phyloP scores from a whole-genome alignment of 352 stramenopile genomes.

The Globisporangium nagaii region DNA sequence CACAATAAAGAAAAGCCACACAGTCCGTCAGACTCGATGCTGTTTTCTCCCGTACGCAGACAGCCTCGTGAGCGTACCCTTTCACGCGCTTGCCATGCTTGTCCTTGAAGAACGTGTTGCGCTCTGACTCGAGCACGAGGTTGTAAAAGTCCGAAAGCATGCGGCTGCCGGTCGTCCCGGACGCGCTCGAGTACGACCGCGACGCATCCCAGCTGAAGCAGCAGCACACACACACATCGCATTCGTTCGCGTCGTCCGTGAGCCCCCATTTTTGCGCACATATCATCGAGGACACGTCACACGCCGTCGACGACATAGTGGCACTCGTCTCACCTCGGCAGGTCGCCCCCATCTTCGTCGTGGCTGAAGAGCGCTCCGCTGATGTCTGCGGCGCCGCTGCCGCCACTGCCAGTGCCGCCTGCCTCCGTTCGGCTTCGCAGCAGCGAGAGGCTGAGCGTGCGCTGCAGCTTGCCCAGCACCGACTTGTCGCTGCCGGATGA shows the following conservation, averaged over 20 bases:
- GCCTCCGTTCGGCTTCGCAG: constrained; percentile 6
- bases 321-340: constrained; percentile 6
- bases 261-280: neutral
- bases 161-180: constrained; percentile 59
- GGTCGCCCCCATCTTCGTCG: constrained; percentile 5
- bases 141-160: constrained; percentile 81
- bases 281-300: no score
- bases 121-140: constrained; percentile 64
- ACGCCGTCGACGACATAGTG: neutral
- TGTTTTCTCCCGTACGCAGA: no score
- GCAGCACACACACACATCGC: neutral
- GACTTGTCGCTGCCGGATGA: constrained; percentile 17
- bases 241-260: neutral
- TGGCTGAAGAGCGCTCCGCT: neutral
- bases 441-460: constrained; percentile 38
- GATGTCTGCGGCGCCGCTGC: neutral
- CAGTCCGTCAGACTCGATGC: neutral
- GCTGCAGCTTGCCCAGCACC: constrained; percentile 50
- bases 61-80: constrained; percentile 29
- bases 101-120: constrained; percentile 64
- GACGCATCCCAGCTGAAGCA: constrained; percentile 40
- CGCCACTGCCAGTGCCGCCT: neutral
- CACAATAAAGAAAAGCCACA: neutral
- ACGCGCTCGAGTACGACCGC: constrained; percentile 34
- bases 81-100: constrained; percentile 41